Evolutionary conservation across 805 yeast species (phyloP), one percentile per base, ranked within the genome.

Genomic region (Wickerhamiella vanderwaltii): DNA sequence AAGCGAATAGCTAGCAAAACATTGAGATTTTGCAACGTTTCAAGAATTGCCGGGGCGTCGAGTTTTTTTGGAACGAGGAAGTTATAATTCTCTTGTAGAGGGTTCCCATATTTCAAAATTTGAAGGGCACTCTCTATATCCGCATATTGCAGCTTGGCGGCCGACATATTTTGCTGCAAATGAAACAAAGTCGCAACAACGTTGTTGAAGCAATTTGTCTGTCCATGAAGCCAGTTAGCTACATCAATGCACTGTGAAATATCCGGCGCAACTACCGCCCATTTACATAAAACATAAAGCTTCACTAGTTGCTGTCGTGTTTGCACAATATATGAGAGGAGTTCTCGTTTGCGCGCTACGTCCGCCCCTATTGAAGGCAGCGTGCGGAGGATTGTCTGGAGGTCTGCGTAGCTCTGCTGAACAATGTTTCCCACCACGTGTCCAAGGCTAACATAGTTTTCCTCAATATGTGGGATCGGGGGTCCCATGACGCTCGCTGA

Each of bases 121-220:
- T 88, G 93, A 50, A 88, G 63, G 1, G 94, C 84, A 0, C 97
- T 87, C 18, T 77, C 70, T 16, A 91, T 59, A 60, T 91, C 99
- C 0, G 95, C 91, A 58, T 85, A 84, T 4, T 95, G 94, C 41
- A 88, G 63, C 54, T 93, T 87, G 0, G 98, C 97, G 22, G 86
- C 82, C 1, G 85, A 72, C 48, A 82, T 60, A n/a, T 79, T 73
- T 39, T 75, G 72, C 48, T 77, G 82, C 18, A 81, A 64, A n/a
- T 68, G 67, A 47, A 77, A 81, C 29, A 86, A 64, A 9, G 80
- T 77, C 62, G 77, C 71, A 15, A 79, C 72, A 29, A 62, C 77
- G 52, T 68, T 75, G 44, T 60, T 79, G 52, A 69, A 87, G 56
- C 69, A 71, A 54, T 71, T 75, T 53, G 83, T 82, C 52, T 85